A percentile compares a stretch with the other conserved stretches of the same genome.
Evolutionary conservation across 1,284 basidiomycete species (phyloP).

Genomic region (Athelia sp.): DNA sequence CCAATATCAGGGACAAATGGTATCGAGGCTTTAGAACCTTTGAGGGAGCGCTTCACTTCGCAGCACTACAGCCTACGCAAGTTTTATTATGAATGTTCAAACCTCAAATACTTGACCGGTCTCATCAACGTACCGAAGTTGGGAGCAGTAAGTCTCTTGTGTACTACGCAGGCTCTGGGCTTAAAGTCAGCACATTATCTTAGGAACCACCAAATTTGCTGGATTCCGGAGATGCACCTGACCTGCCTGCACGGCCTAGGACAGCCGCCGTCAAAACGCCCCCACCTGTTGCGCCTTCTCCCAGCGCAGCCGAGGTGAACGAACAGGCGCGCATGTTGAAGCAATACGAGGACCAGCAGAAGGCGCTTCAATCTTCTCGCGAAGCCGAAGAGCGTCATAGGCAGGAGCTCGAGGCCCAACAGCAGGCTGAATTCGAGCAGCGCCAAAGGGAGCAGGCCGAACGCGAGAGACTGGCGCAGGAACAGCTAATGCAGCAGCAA

Average conservation of each 20-base stretch:
- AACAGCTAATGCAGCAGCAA: slow-evolving; percentile 79
- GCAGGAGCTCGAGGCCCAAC: slow-evolving; percentile 73
- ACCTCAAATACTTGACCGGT: slow-evolving; percentile 92
- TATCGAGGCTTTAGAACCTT: slow-evolving; percentile 79
- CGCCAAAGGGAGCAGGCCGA: slow-evolving; percentile 87
- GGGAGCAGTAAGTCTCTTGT: slow-evolving; percentile 58
- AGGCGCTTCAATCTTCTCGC: slow-evolving; percentile 72
- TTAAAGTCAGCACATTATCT: slow-evolving; percentile 1
- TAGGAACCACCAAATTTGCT: slow-evolving; percentile 95
- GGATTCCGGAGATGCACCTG: slow-evolving; percentile 79
- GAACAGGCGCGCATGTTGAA: slow-evolving; percentile 96
- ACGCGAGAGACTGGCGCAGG: slow-evolving; percentile 84
- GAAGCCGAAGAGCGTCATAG: slow-evolving; percentile 82
- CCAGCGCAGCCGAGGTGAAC: slow-evolving; percentile 75
- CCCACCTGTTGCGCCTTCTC: slow-evolving; percentile 62
- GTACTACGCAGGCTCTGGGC: background rate
- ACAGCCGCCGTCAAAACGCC: slow-evolving; percentile 47
- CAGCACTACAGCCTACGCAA: slow-evolving; percentile 91
- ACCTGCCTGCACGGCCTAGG: slow-evolving; percentile 83
- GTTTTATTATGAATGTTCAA: slow-evolving; percentile 97
- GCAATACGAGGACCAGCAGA: slow-evolving; percentile 95
- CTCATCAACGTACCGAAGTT: slow-evolving; percentile 96
- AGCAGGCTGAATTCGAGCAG: slow-evolving; percentile 89
- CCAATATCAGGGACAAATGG: slow-evolving; percentile 72
- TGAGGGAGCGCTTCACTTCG: slow-evolving; percentile 79